phyloP scores from a whole-genome alignment of 176 grass and related monocot genomes.

The Secale cereale region DNA sequence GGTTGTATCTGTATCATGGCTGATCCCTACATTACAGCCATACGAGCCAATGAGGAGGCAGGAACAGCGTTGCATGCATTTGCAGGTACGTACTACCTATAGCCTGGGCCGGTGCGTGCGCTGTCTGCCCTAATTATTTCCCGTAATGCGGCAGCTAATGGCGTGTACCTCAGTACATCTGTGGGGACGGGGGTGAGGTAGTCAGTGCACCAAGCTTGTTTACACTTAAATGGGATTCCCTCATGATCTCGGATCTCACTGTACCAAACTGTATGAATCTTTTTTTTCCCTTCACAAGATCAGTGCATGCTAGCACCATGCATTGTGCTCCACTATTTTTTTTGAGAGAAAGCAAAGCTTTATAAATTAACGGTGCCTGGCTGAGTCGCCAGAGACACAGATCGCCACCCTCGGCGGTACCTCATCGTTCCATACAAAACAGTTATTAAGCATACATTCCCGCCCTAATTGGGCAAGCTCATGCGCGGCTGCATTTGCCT shows the following conservation, averaged over 20 bases:
- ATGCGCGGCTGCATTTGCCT: too few relatives aligned
- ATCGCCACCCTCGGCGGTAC: too few relatives aligned
- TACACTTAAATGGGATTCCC: neutral
- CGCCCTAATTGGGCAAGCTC: too few relatives aligned
- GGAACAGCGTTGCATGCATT: neutral
- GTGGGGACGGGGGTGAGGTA: slow-evolving; percentile 8
- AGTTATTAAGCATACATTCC: too few relatives aligned
- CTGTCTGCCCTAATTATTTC: slow-evolving; percentile 8
- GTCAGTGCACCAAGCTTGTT: neutral
- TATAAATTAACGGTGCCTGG: too few relatives aligned
- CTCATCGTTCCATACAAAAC: too few relatives aligned
- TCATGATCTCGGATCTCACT: slow-evolving; percentile 23
- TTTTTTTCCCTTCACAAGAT: neutral
- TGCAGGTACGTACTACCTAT: neutral
- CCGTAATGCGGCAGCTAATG: neutral
- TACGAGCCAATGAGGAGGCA: neutral
- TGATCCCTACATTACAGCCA: neutral
- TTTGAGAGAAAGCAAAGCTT: too few relatives aligned
- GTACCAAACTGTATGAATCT: neutral
- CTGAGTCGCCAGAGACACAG: too few relatives aligned
- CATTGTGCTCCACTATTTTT: too few relatives aligned
- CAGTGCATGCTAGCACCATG: neutral
- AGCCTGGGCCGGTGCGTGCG: neutral
- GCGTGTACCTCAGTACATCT: neutral
- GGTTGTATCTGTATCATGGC: slow-evolving; percentile 21